Base-by-base conservation (phyloP, 2,329 filamentous ascomycete genomes). In the Cladophialophora psammophila region DNA sequence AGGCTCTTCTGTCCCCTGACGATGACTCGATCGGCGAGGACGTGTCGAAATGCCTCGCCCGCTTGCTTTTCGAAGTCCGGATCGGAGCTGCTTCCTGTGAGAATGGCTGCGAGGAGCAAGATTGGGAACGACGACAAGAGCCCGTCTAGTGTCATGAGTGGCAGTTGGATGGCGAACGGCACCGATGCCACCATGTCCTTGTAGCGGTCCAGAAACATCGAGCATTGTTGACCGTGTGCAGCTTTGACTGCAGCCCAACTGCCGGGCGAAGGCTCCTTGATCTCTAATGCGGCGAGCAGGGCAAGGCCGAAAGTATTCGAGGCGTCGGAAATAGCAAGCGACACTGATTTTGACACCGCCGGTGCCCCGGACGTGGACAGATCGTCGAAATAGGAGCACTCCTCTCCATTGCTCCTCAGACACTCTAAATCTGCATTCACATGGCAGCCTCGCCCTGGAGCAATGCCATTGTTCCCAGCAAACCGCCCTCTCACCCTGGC, bases 1-100 rank as follows among this genome's bases (percentile, higher is more conserved):
- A 88, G 66, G 12, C 80, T 86, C 64, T 85, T 82, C 77, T 89
- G 86, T 0, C 86, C 85, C 2, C 83, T 81, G 0, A 86, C 80
- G 0, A 89, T 84, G 48, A 86, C 84, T 73, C 86, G 87, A 53
- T 66, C 61, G 15, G 68, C 68, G 5, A 70, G 60, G 31, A 64
- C 60, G 50, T 62, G 63, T 1, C 63, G 63, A 60, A 67, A 70
- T 12, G 63, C 20, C 12, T 60, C 40, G 12, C 64, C 65, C 7
- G 61, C 58, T 55, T 70, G 58, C 15, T 34, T 52, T 50, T 70
- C 61, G n/a, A 70, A 48, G 0, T 65, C 40, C 0, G 20, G 45
- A 31, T 57, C 38, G 3, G 53, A 42, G 42, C 65, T 70, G 59
- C 65, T 65, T 13, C 59, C 68, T 0, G 45, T 67, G 42, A 70